Evolutionary conservation across 768 basidiomycete species (phyloP).

Genomic region (Pleurotus eryngii): DNA sequence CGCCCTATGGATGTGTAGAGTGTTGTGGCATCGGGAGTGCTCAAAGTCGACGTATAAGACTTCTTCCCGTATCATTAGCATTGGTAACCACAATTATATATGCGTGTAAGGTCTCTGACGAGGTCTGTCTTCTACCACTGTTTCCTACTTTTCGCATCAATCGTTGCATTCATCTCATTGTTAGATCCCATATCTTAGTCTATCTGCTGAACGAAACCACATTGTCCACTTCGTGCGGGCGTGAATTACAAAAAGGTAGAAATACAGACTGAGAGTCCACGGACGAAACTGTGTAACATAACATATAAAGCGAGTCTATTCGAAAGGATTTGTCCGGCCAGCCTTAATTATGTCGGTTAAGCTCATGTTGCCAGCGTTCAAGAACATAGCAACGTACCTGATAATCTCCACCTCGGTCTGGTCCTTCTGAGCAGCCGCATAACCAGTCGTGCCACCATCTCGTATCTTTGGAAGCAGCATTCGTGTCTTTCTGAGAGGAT

Average conservation of each 20-base stretch:
- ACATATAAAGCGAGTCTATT: conserved; percentile 24
- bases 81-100: too few species aligned
- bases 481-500: conserved; percentile 17
- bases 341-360: conserved; percentile 39
- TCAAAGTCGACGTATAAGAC: too few species aligned
- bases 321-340: conserved; percentile 69
- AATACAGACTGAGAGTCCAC: conserved; percentile 3
- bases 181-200: too few species aligned
- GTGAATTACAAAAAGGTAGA: background rate
- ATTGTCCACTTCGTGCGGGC: background rate
- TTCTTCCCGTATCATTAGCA: too few species aligned
- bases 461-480: conserved; percentile 33
- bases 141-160: too few species aligned
- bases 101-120: too few species aligned
- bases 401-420: conserved; percentile 65
- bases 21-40: too few species aligned
- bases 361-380: background rate
- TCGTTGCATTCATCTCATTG: too few species aligned
- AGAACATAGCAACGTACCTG: conserved; percentile 45
- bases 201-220: background rate
- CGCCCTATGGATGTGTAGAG: too few species aligned
- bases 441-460: conserved; percentile 88
- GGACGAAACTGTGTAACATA: background rate
- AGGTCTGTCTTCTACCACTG: too few species aligned
- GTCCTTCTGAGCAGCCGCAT: conserved; percentile 76